Percentiles rank a stretch among this genome's conserved stretches.
phyloP scores from a whole-genome alignment of 2,329 filamentous ascomycete species.

The Fusarium redolens region DNA sequence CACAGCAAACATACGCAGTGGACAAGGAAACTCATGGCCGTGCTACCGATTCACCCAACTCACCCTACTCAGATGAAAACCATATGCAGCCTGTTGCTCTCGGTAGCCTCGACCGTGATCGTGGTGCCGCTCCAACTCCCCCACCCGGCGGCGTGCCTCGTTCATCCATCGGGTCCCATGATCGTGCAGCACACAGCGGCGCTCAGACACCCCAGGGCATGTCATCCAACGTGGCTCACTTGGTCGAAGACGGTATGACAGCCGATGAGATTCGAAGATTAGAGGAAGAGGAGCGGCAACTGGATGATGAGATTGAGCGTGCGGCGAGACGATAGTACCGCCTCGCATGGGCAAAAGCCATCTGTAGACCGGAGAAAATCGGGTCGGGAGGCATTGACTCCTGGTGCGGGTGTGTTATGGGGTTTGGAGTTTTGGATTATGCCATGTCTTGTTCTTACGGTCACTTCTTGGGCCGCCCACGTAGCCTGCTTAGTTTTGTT shows the following conservation, averaged over 20 bases:
- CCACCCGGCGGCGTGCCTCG: slow-evolving; percentile 21
- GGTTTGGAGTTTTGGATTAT: slow-evolving; percentile 43
- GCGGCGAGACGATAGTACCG: slow-evolving; percentile 47
- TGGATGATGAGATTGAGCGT: slow-evolving; percentile 67
- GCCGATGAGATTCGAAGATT: slow-evolving; percentile 64
- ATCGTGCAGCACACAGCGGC: slow-evolving; percentile 26
- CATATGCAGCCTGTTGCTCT: slow-evolving; percentile 43
- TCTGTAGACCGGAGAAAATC: slow-evolving; percentile 2
- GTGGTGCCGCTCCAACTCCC: slow-evolving; percentile 10
- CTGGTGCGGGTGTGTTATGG: slow-evolving; percentile 25
- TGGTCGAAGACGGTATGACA: slow-evolving; percentile 72
- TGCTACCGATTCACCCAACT: slow-evolving; percentile 54
- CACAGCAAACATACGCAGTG: slow-evolving; percentile 54
- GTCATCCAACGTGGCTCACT: slow-evolving; percentile 58
- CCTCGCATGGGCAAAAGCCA: slow-evolving; percentile 13
- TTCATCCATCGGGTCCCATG: slow-evolving; percentile 34
- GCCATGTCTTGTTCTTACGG: slow-evolving; percentile 14
- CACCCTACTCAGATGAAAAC: slow-evolving; percentile 57
- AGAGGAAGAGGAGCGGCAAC: slow-evolving; percentile 67
- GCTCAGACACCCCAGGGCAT: slow-evolving; percentile 48
- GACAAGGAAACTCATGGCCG: slow-evolving; percentile 59
- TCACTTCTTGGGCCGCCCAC: slow-evolving; percentile 19
- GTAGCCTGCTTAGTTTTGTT: slow-evolving; percentile 29
- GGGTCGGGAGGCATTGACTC: slow-evolving; percentile 13
- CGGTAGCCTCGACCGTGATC: slow-evolving; percentile 25